phyloP scores from a whole-genome alignment of 108 stramenopile genomes.

The Conticribra weissflogii region DNA sequence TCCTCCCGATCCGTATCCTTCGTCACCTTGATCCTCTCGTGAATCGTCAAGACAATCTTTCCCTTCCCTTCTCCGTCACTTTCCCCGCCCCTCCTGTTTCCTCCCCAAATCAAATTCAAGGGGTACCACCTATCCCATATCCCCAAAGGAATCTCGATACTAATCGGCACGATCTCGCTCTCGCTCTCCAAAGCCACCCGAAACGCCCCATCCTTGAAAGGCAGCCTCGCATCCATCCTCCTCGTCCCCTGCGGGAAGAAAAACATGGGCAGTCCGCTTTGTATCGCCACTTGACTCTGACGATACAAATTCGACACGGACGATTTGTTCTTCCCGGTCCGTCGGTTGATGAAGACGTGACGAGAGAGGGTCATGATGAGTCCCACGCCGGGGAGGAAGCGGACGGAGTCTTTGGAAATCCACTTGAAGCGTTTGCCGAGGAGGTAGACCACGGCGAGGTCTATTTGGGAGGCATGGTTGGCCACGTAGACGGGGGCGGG shows the following conservation, averaged over 20 bases:
- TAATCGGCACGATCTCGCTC: conserved; percentile 62
- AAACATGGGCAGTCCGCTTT: conserved; percentile 79
- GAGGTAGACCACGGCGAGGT: conserved; percentile 63
- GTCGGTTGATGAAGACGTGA: conserved; percentile 79
- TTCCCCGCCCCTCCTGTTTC: no score
- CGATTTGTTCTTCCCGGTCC: conserved; percentile 56
- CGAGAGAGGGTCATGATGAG: conserved; percentile 66
- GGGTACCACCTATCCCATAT: conserved; percentile 85
- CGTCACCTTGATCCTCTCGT: conserved; percentile 58
- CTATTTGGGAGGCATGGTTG: conserved; percentile 85
- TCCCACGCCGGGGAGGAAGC: conserved; percentile 79
- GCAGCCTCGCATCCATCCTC: conserved; percentile 69
- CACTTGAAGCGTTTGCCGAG: conserved; percentile 65
- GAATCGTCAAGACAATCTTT: conserved; percentile 68
- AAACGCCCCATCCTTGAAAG: conserved; percentile 89
- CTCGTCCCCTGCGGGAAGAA: conserved; percentile 89
- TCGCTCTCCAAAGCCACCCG: conserved; percentile 67
- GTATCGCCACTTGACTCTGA: conserved; percentile 68
- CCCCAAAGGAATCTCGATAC: conserved; percentile 73
- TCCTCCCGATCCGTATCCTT: conserved; percentile 62
- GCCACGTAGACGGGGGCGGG: conserved; percentile 84
- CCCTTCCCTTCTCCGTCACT: no score
- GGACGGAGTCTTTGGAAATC: conserved; percentile 77
- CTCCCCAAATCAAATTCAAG: conserved; percentile 52
- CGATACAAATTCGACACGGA: conserved; percentile 66